phyloP scores from a whole-genome alignment of 495 filamentous ascomycete genomes.

The Aspergillus saccharolyticus region DNA sequence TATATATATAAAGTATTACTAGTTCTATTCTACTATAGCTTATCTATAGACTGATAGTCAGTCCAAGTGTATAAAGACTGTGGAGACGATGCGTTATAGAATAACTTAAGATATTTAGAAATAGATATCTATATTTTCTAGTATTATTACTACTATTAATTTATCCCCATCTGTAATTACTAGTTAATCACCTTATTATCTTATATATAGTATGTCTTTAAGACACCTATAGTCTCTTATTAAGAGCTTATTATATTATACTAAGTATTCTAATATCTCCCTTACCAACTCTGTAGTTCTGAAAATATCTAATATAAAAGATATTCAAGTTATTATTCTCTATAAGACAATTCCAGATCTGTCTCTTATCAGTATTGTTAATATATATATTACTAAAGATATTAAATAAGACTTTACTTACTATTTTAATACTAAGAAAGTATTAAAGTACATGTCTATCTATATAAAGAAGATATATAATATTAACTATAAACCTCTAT shows the following conservation, averaged over 20 bases:
- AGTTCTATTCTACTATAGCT: background rate
- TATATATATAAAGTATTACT: background rate
- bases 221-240: no score
- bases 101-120: background rate
- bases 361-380: background rate
- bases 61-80: background rate
- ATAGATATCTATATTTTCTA: background rate
- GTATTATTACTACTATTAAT: background rate
- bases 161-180: background rate
- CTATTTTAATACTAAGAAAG: background rate
- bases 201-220: background rate
- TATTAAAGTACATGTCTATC: slow-evolving; percentile 4
- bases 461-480: slow-evolving; percentile 7
- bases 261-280: no score
- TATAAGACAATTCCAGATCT: no score
- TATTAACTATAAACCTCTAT: background rate
- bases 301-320: slow-evolving; percentile 4
- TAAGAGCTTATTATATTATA: no score
- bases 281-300: background rate
- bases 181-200: background rate
- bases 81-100: background rate
- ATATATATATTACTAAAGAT: slow-evolving; percentile 10
- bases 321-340: background rate
- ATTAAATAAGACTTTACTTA: slow-evolving; percentile 15
- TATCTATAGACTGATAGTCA: background rate